Evolutionary conservation across 73 alveolate genomes (phyloP), one percentile per base, ranked within the genome.

Genomic region (Paramecium primaurelia): DNA sequence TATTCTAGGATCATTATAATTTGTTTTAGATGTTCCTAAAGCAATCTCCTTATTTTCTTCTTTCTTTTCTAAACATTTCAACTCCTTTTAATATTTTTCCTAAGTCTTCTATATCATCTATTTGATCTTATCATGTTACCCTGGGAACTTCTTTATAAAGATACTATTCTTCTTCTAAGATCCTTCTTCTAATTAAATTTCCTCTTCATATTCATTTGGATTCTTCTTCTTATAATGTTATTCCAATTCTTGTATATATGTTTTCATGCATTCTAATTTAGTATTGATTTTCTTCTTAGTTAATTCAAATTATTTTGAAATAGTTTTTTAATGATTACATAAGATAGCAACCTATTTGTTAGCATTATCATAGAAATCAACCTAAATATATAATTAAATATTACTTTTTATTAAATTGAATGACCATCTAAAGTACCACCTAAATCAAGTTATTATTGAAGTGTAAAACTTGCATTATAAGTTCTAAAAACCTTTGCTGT

Each of bases 401-500:
- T 42, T 49, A 93, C 93, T 11, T 95, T 45, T 30, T 12, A 58
- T 77, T 89, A 45, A 42, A 95, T 92, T 10, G 92, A 92, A 44
- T 92, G 86, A 58, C 93, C 92, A 30, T 93, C 95, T 73, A 97
- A 36, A 18, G 87, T 87, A 6, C 51, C 94, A 34, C 90, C 92
- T 89, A n/a, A 58, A 71, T 89, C 94, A 25, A 89, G 92, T 91
- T 96, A 93, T 86, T 93, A 73, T 95, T 98, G 96, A 75, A 98
- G 95, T 7, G 99, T 98, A 84, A 93, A 93, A 58, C 99, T 97
- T 47, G 99, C 99, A 94, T 98, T 98, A 95, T 97, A 98, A 28
- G 99, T 99, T 88, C 99, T 96, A 86, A 99, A 99, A 37, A 99
- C 99, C 93, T 99, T 99, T 0, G 99, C 99, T 8, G 99, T 92